Evolutionary conservation across 768 basidiomycete species (phyloP), one percentile per base, ranked within the genome.

Genomic region (Termitomyces bulborhizus): DNA sequence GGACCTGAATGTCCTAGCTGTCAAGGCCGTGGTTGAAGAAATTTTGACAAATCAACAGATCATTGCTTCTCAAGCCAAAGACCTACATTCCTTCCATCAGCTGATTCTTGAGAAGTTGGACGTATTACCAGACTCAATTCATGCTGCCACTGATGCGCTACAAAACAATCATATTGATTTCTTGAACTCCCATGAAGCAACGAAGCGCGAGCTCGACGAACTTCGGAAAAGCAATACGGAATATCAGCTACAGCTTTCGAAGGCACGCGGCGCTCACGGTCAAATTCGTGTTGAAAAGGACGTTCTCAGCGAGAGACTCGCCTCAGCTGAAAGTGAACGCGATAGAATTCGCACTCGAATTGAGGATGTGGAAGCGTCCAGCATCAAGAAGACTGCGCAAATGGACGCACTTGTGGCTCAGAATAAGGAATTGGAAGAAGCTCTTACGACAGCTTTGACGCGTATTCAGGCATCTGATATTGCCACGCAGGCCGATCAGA

Each of bases 201-300:
- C 76, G 27, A 82, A 80, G 64, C 79, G 77, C 46, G 87, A 91
- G 62, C 66, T 84, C 29, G 87, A 90, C 9, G 88, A 92, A 51
- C 73, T 89, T 54, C 81, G 83, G 43, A 81, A 80, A 57, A 62
- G 74, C 16, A 90, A 89, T 65, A 72, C 79, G 7, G 90, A 92
- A 6, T 75, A 83, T 47, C 88, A 90, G 63, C 72, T 84, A 34
- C 86, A 90, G 62, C 63, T 93, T 11, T 80, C 83, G 12, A 90
- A 89, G 69, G 86, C 90, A 48, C 85, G 88, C 51, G 81, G 83
- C 21, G 82, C 84, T 13, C 85, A 90, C 61, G 88, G 89, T 0
- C 85, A 88, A 64, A 79, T 87, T 5, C 83, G 88, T 15, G 88
- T 88, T 13, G 90, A 93, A 73, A 93, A 91, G 70, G 90, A 92